Base-by-base conservation (phyloP, 148 eudicot genomes). In the Rhododendron simsii region DNA sequence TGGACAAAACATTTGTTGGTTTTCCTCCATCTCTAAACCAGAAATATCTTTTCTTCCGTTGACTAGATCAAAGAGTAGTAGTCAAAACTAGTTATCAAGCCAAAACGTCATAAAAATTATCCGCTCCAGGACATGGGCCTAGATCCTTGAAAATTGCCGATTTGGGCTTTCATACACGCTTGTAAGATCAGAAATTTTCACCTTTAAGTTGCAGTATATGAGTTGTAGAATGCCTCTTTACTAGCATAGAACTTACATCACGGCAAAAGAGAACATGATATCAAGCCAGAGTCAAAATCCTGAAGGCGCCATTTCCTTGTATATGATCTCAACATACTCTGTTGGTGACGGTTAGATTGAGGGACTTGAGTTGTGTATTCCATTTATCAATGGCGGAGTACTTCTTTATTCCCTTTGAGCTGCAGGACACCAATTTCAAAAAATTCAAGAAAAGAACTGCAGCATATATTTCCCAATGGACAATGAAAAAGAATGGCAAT, bases 301-400 rank as follows among this genome's bases (percentile, higher is more conserved):
- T 59, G 7, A 23, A 20, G n/a, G 67, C n/a, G n/a, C 61, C 61
- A 57, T 59, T 59, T 59, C 67, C 67, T 20, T 21, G 67, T 16
- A 4, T 63, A 41, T 30, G 33, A 84, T 83, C 85, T 96, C 91
- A 97, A 83, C 90, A 92, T 35, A 95, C 98, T 83, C 98, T 87
- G 87, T 93, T 94, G 91, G 90, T 86, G 37, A 97, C 85, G 39
- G 94, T 91, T 90, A 88, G 95, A 85, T 92, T 93, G 41, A 97
- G 92, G 10, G 98, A 94, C 80, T 82, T 91, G 21, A 97, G 98
- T 89, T 94, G 98, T 12, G 98, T 93, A 91, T 91, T 94, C 99
- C 99, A 97, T 88, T 95, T 97, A 80, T 97, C 99, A 75, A 95
- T 87, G n/a, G 98, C 99, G 61, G 94, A 87, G 88, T 97, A 95